Evolutionary conservation across 257 asterid genomes (phyloP).

Genomic region (Rubia yunnanensis): DNA sequence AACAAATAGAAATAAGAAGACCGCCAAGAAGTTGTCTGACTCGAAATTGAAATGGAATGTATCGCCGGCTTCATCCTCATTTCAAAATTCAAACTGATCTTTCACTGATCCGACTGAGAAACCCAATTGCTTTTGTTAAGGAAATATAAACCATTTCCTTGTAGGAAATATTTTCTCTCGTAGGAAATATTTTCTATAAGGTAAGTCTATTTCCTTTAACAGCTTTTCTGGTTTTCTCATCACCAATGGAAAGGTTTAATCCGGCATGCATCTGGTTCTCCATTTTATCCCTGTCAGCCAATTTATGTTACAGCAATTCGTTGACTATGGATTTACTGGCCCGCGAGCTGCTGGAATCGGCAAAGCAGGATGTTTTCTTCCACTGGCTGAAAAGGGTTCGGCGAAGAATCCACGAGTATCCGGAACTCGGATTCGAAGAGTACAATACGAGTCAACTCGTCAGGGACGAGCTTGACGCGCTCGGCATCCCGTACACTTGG

Average conservation of each 20-base stretch:
- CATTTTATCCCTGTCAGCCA: not conserved
- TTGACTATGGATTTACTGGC: constrained; percentile 18
- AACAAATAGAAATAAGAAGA: not conserved
- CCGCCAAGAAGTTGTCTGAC: not conserved
- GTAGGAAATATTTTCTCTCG: too few relatives aligned
- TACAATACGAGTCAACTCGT: constrained; percentile 58
- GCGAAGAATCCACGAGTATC: constrained; percentile 68
- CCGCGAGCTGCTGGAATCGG: constrained; percentile 51
- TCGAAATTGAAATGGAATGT: not conserved
- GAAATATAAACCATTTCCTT: too few relatives aligned
- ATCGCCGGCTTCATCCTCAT: not conserved
- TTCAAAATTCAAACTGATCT: not conserved
- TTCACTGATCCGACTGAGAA: not conserved
- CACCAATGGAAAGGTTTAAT: not conserved
- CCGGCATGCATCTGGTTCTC: not conserved
- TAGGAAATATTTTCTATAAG: too few relatives aligned
- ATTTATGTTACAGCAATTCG: not conserved
- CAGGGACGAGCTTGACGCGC: constrained; percentile 57
- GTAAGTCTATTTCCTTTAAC: too few relatives aligned
- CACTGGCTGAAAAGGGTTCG: constrained; percentile 65
- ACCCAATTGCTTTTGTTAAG: not conserved
- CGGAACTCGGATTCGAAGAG: constrained; percentile 75
- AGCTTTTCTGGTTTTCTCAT: not conserved
- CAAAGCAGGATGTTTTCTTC: constrained; percentile 41
- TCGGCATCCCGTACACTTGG: constrained; percentile 64